Evolutionary conservation across 140 eudicot species (phyloP), one percentile per base, ranked within the genome.

Genomic region (Cichorium intybus): DNA sequence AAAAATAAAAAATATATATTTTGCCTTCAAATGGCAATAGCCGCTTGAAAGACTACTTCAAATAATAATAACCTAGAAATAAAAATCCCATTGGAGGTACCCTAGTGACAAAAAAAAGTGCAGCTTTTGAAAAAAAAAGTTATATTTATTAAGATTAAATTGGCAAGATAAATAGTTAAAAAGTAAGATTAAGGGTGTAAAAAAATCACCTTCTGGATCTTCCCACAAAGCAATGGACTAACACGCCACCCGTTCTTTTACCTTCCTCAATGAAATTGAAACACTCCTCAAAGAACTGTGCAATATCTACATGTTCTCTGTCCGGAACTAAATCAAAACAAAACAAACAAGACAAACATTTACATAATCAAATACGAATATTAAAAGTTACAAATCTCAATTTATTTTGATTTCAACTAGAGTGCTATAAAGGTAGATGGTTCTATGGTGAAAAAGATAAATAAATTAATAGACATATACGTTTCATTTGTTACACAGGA

Each of bases 141-240:
- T n/a, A n/a, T n/a, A n/a, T n/a, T n/a, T n/a, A n/a, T n/a, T n/a
- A n/a, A n/a, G n/a, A n/a, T n/a, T n/a, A n/a, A n/a, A n/a, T n/a
- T 61, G 23, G n/a, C 22, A 35, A 67, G 3, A 24, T 35, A 3
- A 20, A 12, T 35, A 34, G 10, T 53, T 4, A 18, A 62, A 41
- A 52, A 20, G 3, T 39, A 21, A 28, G n/a, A 15, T 11, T 21
- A 3, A 10, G n/a, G n/a, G n/a, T n/a, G n/a, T n/a, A n/a, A 7
- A 21, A 17, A 66, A 20, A 29, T 60, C 20, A 92, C 96, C 98
- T 92, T 85, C 98, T 75, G 10, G 96, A 92, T 88, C 70, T 81
- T 70, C 98, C 98, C 39, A 64, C 81, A 73, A 83, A 81, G 81
- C 98, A 92, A 71, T 92, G 98, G 56, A 92, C 95, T 80, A 92